Evolutionary conservation across 768 basidiomycete genomes (phyloP), one percentile per base, ranked within the genome.

Genomic region (Xerocomellus dryophilus): DNA sequence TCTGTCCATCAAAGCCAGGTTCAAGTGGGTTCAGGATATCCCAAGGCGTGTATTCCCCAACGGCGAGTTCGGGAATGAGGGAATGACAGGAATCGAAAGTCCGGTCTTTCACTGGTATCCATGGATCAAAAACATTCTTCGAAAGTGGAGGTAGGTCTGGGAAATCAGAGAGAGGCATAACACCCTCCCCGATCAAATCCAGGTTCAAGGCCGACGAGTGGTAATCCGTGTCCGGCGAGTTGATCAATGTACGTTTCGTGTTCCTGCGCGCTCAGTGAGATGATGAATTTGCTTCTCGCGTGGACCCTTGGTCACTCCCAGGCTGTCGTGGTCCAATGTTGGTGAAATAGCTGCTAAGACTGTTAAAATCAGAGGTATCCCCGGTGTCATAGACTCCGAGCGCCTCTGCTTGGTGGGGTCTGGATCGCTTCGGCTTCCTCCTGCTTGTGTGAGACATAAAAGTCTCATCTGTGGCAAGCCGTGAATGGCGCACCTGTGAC

Each of bases 231-330:
- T 15, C 23, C 34, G 18, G 12, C 1, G 1, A 40, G 6, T 9
- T 18, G 47, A 27, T 50, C 12, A 1, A 1, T 2, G 11, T 18
- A 10, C 8, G 5, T 7, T 2, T 23, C 5, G 3, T 3, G 5
- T 15, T 17, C 20, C 56, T 62, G 34, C 20, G 11, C 32, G 27
- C 17, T 32, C 31, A 3, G 27, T 56, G 5, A 61, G 53, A 42
- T n/a, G 2, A 35, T 25, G 23, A 35, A 14, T 2, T 11, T 9
- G 0, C 17, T 15, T 50, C 6, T 12, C 9, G 4, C n/a, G 14
- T 9, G n/a, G 40, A 32, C 17, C 3, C 8, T 9, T 29, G 6
- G 56, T 56, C 18, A 66, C 63, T 10, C 1, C n/a, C n/a, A n/a
- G n/a, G n/a, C n/a, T 46, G 15, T 23, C n/a, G 12, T 9, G 5